phyloP scores from a whole-genome alignment of 2,329 filamentous ascomycete genomes.

The Phaeosphaeriaceae sp. region DNA sequence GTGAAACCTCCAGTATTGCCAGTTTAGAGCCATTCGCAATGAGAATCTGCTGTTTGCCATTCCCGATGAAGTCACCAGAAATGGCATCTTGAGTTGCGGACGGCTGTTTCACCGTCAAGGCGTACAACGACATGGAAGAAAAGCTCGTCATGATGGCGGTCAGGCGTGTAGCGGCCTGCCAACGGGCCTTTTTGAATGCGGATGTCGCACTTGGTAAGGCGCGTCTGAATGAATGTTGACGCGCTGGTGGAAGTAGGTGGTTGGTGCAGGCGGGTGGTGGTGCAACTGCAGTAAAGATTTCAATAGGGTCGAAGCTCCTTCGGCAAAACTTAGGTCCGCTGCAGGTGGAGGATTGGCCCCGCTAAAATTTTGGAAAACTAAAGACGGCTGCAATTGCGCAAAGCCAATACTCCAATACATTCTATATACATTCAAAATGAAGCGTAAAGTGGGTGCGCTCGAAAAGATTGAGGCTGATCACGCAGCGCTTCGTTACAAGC shows the following conservation, averaged over 20 bases:
- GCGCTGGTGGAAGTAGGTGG: conserved; percentile 5
- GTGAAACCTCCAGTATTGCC: conserved; percentile 84
- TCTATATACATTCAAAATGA: conserved; percentile 62
- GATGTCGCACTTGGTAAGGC: not conserved
- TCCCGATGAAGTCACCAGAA: conserved; percentile 92
- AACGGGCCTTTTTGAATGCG: not conserved
- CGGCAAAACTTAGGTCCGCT: conserved; percentile 21
- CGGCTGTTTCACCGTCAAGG: conserved; percentile 91
- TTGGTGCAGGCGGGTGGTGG: not conserved
- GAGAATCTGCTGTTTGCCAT: conserved; percentile 96
- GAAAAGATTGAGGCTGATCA: conserved; percentile 84
- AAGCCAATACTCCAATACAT: not conserved
- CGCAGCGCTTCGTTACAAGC: conserved; percentile 89
- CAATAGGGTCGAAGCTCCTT: conserved; percentile 10
- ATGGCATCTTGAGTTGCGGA: conserved; percentile 89
- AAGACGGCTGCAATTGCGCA: not conserved
- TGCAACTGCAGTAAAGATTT: conserved; percentile 6
- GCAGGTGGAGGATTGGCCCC: conserved; percentile 13
- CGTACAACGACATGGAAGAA: conserved; percentile 98
- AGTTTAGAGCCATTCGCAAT: conserved; percentile 91
- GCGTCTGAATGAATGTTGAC: conserved; percentile 6
- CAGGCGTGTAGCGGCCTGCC: conserved; percentile 1
- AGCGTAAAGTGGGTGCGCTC: conserved; percentile 87
- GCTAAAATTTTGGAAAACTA: conserved; percentile 6
- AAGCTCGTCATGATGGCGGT: conserved; percentile 85